Percentiles rank a stretch among this genome's conserved stretches.
Conservation (phyloP, 1,284 basidiomycete genomes). For the Ganoderma multipileum region DNA sequence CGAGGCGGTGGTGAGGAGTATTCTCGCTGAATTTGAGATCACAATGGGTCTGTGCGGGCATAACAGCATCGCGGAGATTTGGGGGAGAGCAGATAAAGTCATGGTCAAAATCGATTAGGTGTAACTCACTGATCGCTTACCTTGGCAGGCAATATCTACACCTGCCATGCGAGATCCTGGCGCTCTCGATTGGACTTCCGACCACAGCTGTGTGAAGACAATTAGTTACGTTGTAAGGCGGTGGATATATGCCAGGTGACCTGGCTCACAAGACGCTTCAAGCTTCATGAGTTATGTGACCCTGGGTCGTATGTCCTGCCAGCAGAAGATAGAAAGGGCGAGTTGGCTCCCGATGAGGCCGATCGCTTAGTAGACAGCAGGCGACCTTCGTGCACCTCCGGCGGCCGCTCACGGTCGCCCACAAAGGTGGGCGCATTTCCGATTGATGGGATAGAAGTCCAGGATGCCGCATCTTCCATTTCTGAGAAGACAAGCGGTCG, state of each 20-base stretch:
- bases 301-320: not conserved
- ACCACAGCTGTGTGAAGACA: not conserved
- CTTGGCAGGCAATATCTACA: not conserved
- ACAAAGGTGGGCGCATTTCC: not conserved
- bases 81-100: conserved; percentile 33
- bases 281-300: not conserved
- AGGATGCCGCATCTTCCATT: not conserved
- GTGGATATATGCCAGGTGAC: not conserved
- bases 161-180: not conserved
- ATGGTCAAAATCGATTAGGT: conserved; percentile 3
- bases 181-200: not conserved
- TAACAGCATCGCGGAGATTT: conserved; percentile 45
- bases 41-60: conserved; percentile 53
- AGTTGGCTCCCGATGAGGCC: too few relatives aligned
- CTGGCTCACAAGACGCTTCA: too few relatives aligned
- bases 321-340: not conserved
- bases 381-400: not conserved
- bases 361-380: not conserved
- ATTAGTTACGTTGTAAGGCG: not conserved
- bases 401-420: not conserved
- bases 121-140: not conserved
- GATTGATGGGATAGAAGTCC: not conserved
- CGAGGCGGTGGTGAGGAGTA: conserved; percentile 53
- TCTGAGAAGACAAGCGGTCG: not conserved
- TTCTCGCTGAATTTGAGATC: conserved; percentile 61